A percentile compares a stretch with the other conserved stretches of the same genome.
phyloP scores from a whole-genome alignment of 352 stramenopile species.

The Globisporangium spinosum region DNA sequence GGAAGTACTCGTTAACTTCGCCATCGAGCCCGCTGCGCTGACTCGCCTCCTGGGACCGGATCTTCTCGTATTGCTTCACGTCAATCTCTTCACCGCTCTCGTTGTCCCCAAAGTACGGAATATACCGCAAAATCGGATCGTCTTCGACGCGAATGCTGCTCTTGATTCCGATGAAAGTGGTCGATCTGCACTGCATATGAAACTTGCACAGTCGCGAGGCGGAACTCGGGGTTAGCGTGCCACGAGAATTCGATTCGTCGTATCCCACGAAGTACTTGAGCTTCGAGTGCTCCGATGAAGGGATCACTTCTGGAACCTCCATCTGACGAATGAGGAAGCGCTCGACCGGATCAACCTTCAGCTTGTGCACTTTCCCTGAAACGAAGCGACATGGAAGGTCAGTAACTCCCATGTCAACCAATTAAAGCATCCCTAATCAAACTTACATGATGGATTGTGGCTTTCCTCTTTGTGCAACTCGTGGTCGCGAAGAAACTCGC shows the following conservation, averaged over 20 bases:
- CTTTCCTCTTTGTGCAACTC: constrained; percentile 14
- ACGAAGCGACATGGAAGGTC: background rate
- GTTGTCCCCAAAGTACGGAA: constrained; percentile 92
- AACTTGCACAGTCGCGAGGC: constrained; percentile 38
- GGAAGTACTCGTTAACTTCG: constrained; percentile 68
- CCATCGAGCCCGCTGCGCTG: constrained; percentile 50
- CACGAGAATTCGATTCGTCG: constrained; percentile 23
- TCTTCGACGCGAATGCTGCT: constrained; percentile 80
- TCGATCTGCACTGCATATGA: constrained; percentile 60
- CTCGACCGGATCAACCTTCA: constrained; percentile 19
- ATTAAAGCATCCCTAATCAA: background rate
- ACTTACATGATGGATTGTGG: constrained; percentile 15
- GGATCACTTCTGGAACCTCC: constrained; percentile 32
- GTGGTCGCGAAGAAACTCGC: constrained; percentile 26
- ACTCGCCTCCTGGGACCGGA: constrained; percentile 33
- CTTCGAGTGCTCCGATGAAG: constrained; percentile 20
- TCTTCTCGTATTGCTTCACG: constrained; percentile 59
- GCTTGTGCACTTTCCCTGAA: constrained; percentile 6
- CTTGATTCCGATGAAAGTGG: constrained; percentile 62
- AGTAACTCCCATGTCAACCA: background rate
- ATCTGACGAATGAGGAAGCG: constrained; percentile 39
- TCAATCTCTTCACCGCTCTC: constrained; percentile 80
- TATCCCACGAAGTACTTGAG: constrained; percentile 31
- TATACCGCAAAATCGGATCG: constrained; percentile 83
- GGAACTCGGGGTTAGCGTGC: constrained; percentile 23